These are phyloP conservation scores for Coleophoma crateriformis DNA, from an alignment of 2,329 filamentous ascomycete species.

Conservation along the genomic window DNA sequence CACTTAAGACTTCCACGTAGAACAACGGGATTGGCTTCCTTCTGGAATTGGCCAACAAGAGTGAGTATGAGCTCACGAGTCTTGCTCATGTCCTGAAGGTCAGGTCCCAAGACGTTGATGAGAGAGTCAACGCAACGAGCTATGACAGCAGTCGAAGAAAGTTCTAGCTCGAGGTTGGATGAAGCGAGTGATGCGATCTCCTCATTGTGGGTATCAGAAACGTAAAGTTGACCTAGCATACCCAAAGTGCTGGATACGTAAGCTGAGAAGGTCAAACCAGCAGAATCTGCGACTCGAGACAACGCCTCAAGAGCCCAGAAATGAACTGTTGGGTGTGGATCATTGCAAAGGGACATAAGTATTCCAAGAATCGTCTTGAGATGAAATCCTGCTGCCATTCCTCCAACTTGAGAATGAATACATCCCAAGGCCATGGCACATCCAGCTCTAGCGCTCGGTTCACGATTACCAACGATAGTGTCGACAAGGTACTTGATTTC, in stretches of 20 bases:
- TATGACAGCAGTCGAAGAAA: constrained; percentile 76
- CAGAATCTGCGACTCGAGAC: constrained; percentile 81
- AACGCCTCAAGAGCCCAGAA: constrained; percentile 94
- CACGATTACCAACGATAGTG: constrained; percentile 87
- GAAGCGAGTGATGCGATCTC: constrained; percentile 75
- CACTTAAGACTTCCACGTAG: constrained; percentile 76
- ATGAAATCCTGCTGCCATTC: constrained; percentile 95
- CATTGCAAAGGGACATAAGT: constrained; percentile 94
- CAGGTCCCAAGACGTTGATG: constrained; percentile 92
- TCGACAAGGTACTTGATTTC: constrained; percentile 92
- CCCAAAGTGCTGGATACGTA: constrained; percentile 89
- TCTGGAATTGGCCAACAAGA: constrained; percentile 75
- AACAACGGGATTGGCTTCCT: constrained; percentile 65
- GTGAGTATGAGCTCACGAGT: constrained; percentile 89
- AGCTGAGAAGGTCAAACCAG: constrained; percentile 83
- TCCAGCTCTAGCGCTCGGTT: constrained; percentile 87
- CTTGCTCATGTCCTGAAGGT: constrained; percentile 87
- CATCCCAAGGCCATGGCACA: constrained; percentile 90
- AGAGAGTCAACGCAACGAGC: constrained; percentile 89
- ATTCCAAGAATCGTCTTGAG: constrained; percentile 97
- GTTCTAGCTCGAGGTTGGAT: constrained; percentile 84
- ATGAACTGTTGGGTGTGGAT: constrained; percentile 91
- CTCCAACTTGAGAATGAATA: constrained; percentile 92
- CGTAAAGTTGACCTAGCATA: constrained; percentile 90
- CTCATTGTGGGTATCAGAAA: constrained; percentile 83